Evolutionary conservation across 2,329 filamentous ascomycete species (phyloP), one percentile per base, ranked within the genome.

Genomic region (Ophiostoma perfectum): DNA sequence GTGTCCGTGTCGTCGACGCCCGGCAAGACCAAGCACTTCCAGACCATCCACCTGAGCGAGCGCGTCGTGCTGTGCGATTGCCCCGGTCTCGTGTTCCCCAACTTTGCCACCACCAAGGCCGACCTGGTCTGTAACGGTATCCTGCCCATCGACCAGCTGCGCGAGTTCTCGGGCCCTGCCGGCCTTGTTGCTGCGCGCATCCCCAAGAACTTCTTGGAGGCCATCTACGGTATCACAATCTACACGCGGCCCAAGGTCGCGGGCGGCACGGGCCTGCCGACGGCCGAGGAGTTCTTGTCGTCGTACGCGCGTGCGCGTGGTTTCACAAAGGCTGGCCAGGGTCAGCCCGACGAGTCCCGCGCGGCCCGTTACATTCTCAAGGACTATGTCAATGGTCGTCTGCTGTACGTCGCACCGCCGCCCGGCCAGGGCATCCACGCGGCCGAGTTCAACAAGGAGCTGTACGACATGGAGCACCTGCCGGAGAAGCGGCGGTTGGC

Each of bases 11-110:
- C 95, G 16, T 90, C 94, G 14, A 99, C 95, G 1, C 95, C 95
- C 4, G 95, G 95, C 77, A 99, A 99, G 81, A 99, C 95, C 14
- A 99, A 99, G 82, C 95, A 99, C 76, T 99, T 99, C 81, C 95
- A 99, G 79, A 99, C 95, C 1, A 95, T 99, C 70, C 93, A 97
- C 77, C 86, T 99, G 44, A 95, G 91, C 70, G 90, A 95, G 0
- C 87, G 88, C 70, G 92, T 99, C 71, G 86, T 98, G 64, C 86
- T 99, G 6, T 98, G 95, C 79, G 95, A 99, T 88, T 99, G 95
- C 76, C 95, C 95, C 9, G 95, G 95, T 89, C 88, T 99, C 27
- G 96, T 99, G 1, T 98, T 99, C 78, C 93, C 95, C 74, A 98
- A 98, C 80, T 99, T 98, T 74, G 94, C 95, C 69, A 93, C 89